phyloP scores from a whole-genome alignment of 164 flowering plant genomes.

The Brasenia schreberi region DNA sequence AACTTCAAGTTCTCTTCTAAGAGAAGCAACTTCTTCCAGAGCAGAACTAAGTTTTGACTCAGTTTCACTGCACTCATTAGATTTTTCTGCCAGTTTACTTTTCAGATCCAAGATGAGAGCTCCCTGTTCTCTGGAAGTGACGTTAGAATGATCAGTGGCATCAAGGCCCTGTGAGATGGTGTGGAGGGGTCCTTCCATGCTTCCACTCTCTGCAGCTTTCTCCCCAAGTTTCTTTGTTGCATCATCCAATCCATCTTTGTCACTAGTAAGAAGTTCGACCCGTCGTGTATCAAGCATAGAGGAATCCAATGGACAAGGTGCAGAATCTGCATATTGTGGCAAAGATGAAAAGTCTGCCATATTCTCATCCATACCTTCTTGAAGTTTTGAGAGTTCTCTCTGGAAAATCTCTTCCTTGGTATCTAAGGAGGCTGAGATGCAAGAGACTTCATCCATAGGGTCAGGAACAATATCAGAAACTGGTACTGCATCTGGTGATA shows the following conservation, averaged over 20 bases:
- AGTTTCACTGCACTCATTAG: slow-evolving; percentile 40
- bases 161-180: slow-evolving; percentile 20
- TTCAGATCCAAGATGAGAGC: slow-evolving; percentile 44
- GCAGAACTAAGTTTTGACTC: slow-evolving; percentile 54
- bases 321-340: slow-evolving; percentile 21
- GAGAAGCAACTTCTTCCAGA: slow-evolving; percentile 47
- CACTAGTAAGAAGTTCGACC: slow-evolving; percentile 5
- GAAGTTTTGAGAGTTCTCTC: slow-evolving; percentile 15
- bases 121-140: slow-evolving; percentile 19
- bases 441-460: slow-evolving; percentile 86
- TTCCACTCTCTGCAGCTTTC: slow-evolving; percentile 31
- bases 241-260: slow-evolving; percentile 26
- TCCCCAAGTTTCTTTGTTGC: slow-evolving; percentile 27
- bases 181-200: slow-evolving; percentile 29
- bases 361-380: slow-evolving; percentile 74
- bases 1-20: slow-evolving; percentile 56
- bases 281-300: slow-evolving; percentile 63
- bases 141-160: slow-evolving; percentile 16
- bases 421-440: slow-evolving; percentile 39
- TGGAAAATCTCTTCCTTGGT: slow-evolving; percentile 18
- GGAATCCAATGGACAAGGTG: slow-evolving; percentile 39
- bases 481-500: slow-evolving; percentile 41
- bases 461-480: slow-evolving; percentile 30
- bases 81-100: slow-evolving; percentile 47
- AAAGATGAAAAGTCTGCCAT: slow-evolving; percentile 69